phyloP scores from a whole-genome alignment of 441 rosid species.

The Bruguiera hainesii region DNA sequence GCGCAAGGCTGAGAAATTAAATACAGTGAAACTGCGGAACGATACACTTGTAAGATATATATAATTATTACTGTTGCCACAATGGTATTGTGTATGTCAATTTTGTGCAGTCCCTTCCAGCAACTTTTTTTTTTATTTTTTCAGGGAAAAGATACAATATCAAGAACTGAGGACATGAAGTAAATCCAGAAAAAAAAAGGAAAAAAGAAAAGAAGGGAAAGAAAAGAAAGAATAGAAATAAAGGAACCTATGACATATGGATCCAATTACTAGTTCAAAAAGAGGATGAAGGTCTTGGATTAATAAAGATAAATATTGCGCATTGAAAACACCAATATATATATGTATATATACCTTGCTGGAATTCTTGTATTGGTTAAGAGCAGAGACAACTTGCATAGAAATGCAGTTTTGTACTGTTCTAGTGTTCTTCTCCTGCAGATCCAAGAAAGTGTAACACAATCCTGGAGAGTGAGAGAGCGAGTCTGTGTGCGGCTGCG shows the following conservation, averaged over 20 bases:
- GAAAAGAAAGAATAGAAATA: not conserved
- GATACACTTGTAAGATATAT: not conserved
- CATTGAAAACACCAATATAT: no score
- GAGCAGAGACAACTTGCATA: conserved; percentile 21
- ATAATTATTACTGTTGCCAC: no score
- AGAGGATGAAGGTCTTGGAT: no score
- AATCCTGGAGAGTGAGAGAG: conserved; percentile 23
- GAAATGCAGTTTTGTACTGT: conserved; percentile 20
- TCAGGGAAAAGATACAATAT: not conserved
- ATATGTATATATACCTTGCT: no score
- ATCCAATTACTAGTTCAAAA: not conserved
- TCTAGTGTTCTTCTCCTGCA: not conserved
- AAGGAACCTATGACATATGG: not conserved
- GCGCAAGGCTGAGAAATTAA: not conserved
- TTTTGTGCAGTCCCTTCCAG: no score
- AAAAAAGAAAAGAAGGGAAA: not conserved
- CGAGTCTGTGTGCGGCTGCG: not conserved
- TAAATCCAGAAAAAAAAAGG: not conserved
- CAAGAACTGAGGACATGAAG: no score
- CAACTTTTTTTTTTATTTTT: no score
- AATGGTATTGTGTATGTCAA: no score
- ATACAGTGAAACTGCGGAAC: not conserved
- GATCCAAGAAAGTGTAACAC: conserved; percentile 24
- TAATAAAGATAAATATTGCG: no score
- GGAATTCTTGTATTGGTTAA: not conserved